phyloP scores from a whole-genome alignment of 768 basidiomycete genomes.

The Lactarius tabidus region DNA sequence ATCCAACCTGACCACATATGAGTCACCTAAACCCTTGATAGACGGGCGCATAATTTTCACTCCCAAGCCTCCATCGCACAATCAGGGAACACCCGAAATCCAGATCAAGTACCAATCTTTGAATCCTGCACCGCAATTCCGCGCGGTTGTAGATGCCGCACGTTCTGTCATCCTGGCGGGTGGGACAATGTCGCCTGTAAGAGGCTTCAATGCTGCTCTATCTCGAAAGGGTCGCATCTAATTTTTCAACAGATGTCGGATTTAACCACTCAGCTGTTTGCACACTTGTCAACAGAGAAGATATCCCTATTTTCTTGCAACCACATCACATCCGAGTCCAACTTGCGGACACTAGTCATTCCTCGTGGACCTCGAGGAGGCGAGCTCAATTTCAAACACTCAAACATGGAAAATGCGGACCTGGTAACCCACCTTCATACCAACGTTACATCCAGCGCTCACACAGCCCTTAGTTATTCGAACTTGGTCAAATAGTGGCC shows the following conservation, averaged over 20 bases:
- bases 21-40: slow-evolving; percentile 29
- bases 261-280: slow-evolving; percentile 76
- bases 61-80: slow-evolving; percentile 34
- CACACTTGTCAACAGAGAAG: slow-evolving; percentile 52
- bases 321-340: slow-evolving; percentile 82
- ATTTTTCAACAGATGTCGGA: slow-evolving; percentile 70
- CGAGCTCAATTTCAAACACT: slow-evolving; percentile 54
- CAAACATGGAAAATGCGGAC: slow-evolving; percentile 56
- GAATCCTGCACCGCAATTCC: slow-evolving; percentile 85
- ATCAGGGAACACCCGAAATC: slow-evolving; percentile 35
- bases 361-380: slow-evolving; percentile 69
- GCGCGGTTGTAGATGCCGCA: slow-evolving; percentile 76
- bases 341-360: slow-evolving; percentile 72
- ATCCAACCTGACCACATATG: not conserved
- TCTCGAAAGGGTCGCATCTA: not conserved
- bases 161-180: slow-evolving; percentile 88
- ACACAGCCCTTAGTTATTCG: slow-evolving; percentile 50
- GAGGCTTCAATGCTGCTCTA: slow-evolving; percentile 29
- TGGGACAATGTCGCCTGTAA: slow-evolving; percentile 97
- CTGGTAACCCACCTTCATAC: slow-evolving; percentile 39
- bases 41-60: slow-evolving; percentile 70
- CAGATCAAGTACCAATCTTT: slow-evolving; percentile 88
- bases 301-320: slow-evolving; percentile 74
- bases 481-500: slow-evolving; percentile 79
- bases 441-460: slow-evolving; percentile 11